phyloP scores from a whole-genome alignment of 306 rosid species.

The Vigna trinervia region DNA sequence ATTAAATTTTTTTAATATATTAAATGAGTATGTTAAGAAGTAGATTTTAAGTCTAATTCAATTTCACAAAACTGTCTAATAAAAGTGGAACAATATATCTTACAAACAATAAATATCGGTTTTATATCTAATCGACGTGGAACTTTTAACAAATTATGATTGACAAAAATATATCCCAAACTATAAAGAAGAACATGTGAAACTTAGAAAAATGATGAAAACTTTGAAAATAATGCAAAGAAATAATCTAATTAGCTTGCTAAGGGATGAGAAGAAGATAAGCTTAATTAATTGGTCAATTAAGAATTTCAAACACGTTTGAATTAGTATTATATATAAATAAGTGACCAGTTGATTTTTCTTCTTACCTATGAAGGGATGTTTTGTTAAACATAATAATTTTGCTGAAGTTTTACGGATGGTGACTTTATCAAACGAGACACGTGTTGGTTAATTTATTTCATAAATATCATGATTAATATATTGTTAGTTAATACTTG shows the following conservation, averaged over 20 bases:
- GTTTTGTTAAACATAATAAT: background rate
- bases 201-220: background rate
- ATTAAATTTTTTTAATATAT: too few species aligned
- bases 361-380: background rate
- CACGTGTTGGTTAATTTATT: background rate
- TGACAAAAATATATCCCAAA: too few species aligned
- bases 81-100: too few species aligned
- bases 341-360: background rate
- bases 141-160: too few species aligned
- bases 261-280: background rate
- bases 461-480: background rate
- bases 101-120: too few species aligned
- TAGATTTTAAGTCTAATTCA: too few species aligned
- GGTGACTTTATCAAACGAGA: slow-evolving; percentile 1
- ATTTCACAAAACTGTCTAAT: too few species aligned
- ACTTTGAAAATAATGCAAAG: background rate
- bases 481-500: background rate
- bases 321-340: background rate
- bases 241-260: background rate
- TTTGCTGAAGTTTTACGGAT: background rate
- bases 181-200: too few species aligned
- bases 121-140: too few species aligned
- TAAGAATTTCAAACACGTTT: background rate
- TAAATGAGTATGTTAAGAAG: too few species aligned
- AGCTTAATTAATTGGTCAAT: background rate